Base-by-base conservation (phyloP, 1,139 yeast genomes). In the Yamadazyma triangularis region DNA sequence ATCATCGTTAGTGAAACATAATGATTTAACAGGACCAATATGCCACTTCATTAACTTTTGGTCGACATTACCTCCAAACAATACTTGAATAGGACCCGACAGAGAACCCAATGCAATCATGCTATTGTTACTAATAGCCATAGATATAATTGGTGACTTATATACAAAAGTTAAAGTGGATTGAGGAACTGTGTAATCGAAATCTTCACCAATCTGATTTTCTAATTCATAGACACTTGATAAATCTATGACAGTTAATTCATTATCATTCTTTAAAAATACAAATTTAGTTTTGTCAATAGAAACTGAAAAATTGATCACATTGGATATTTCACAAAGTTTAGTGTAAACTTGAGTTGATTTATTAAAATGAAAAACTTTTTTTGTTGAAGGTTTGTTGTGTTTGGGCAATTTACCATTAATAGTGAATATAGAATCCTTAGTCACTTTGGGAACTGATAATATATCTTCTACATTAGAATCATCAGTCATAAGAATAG, bases 21-120 rank as follows among this genome's bases (percentile, higher is more conserved):
- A 62, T 1, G 93, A 59, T 24, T 67, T 63, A 3, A 87, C 95
- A 16, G 83, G 77, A 43, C 87, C 95, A 32, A 88, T 77, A 55
- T 91, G 98, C 98, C 98, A 91, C 58, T 88, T 88, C 41, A 91
- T 65, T 13, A 85, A 56, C 42, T 94, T 67, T 39, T 73, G 75
- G 9, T 18, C 9, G 6, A 9, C 20, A 18, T 7, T 9, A 18
- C 9, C 20, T 7, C 8, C 20, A 50, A 80, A 82, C 26, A 86
- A 56, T 12, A 89, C 47, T 50, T 84, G 91, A 38, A 91, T 85
- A 11, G 84, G 81, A 40, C 98, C 98, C 5, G 82, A 60, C 2
- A 70, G 54, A 4, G 86, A 76, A 19, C 97, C 97, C n/a, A 86
- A 56, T 1, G 97, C 97, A 13, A 88, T 59, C 8, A 76, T 57